Evolutionary conservation across 768 basidiomycete genomes (phyloP).

Genomic region (Neoboletus brunneissimus): DNA sequence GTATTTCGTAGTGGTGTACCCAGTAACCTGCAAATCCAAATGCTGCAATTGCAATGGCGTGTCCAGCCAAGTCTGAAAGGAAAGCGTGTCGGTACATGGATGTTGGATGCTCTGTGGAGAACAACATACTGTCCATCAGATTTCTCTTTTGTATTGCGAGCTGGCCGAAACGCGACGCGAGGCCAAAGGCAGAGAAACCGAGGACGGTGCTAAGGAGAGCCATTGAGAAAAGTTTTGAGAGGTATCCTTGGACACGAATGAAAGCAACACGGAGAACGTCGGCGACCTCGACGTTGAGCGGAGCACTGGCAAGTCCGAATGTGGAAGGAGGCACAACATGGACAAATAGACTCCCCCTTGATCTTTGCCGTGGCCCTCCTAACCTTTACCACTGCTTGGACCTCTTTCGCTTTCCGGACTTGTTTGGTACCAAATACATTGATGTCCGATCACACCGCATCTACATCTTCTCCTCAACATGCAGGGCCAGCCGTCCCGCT

Average conservation of each 20-base stretch:
- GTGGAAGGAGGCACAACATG: slow-evolving; percentile 19
- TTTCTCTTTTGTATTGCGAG: slow-evolving; percentile 81
- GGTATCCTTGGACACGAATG: neutral
- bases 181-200: slow-evolving; percentile 80
- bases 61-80: slow-evolving; percentile 64
- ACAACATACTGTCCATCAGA: slow-evolving; percentile 72
- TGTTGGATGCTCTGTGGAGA: neutral
- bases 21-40: slow-evolving; percentile 78
- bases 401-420: neutral
- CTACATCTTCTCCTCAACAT: slow-evolving; percentile 3
- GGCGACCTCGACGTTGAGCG: neutral
- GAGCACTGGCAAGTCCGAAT: neutral
- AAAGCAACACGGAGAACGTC: slow-evolving; percentile 10
- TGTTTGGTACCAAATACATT: neutral
- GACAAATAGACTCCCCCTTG: slow-evolving; percentile 21
- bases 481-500: slow-evolving; percentile 1
- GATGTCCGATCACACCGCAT: slow-evolving; percentile 17
- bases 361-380: too few relatives aligned
- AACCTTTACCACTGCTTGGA: neutral
- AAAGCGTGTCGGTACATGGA: neutral
- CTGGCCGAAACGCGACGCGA: slow-evolving; percentile 81
- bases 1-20: slow-evolving; percentile 63
- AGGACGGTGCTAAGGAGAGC: slow-evolving; percentile 64
- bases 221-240: slow-evolving; percentile 38
- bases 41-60: slow-evolving; percentile 61